These are phyloP conservation scores for Sclerotinia sclerotiorum DNA, from an alignment of 2,329 filamentous ascomycete species.

Conservation along the genomic window DNA sequence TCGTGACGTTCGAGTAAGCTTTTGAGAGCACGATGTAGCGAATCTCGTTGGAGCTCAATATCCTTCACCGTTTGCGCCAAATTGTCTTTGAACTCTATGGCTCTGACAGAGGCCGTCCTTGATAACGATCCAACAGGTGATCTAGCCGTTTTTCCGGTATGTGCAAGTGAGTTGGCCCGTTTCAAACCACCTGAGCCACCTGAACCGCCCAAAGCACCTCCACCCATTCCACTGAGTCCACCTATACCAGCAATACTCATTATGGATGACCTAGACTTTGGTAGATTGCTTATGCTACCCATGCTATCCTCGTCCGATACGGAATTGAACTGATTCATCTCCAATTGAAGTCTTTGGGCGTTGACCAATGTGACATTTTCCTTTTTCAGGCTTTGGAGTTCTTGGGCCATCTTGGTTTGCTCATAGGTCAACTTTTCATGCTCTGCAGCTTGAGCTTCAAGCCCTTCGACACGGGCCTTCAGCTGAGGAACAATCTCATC, in stretches of 20 bases:
- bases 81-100: constrained; percentile 58
- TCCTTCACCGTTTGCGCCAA: constrained; percentile 83
- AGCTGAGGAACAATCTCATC: constrained; percentile 85
- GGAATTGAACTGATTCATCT: constrained; percentile 54
- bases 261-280: constrained; percentile 26
- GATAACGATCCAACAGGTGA: constrained; percentile 49
- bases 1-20: constrained; percentile 83
- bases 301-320: constrained; percentile 58
- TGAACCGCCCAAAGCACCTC: constrained; percentile 3
- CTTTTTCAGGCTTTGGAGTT: constrained; percentile 67
- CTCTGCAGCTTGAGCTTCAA: constrained; percentile 72
- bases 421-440: constrained; percentile 75
- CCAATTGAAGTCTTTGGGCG: constrained; percentile 49
- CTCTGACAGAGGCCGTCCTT: constrained; percentile 54
- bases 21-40: constrained; percentile 82
- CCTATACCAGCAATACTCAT: constrained; percentile 22
- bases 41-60: constrained; percentile 89
- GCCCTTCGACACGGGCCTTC: constrained; percentile 70
- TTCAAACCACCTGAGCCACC: constrained; percentile 48
- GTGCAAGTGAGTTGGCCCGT: constrained; percentile 66
- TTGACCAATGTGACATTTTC: constrained; percentile 59
- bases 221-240: constrained; percentile 33
- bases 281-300: constrained; percentile 28
- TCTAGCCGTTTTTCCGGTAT: constrained; percentile 27
- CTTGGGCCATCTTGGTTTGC: constrained; percentile 81